A percentile compares a stretch with the other conserved stretches of the same genome.
phyloP scores from a whole-genome alignment of 1,139 yeast genomes.

The Yarrowia galli region DNA sequence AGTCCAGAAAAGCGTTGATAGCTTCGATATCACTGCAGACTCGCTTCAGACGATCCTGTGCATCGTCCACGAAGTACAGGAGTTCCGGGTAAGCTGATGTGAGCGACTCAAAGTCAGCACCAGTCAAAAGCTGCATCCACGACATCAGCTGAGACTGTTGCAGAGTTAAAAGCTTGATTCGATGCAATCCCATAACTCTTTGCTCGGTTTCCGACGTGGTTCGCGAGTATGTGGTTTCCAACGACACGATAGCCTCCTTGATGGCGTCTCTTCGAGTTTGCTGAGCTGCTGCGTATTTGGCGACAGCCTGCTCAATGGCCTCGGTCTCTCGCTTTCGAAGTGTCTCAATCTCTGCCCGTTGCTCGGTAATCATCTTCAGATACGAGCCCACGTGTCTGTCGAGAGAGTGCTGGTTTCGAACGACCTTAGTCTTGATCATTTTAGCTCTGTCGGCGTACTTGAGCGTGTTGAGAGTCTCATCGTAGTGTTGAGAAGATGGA shows the following conservation, averaged over 20 bases:
- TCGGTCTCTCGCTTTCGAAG: conserved; percentile 9
- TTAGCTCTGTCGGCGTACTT: conserved; percentile 92
- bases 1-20: conserved; percentile 38
- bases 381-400: conserved; percentile 69
- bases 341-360: conserved; percentile 19
- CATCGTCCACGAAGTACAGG: conserved; percentile 19
- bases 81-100: conserved; percentile 6
- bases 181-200: conserved; percentile 41
- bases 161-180: conserved; percentile 42
- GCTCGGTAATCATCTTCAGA: conserved; percentile 34
- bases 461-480: conserved; percentile 87
- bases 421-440: conserved; percentile 82
- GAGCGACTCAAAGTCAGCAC: conserved; percentile 35
- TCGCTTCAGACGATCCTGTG: conserved; percentile 4
- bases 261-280: conserved; percentile 42
- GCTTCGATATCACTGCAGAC: conserved; percentile 20
- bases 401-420: conserved; percentile 75
- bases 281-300: conserved; percentile 42
- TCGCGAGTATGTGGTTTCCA: conserved; percentile 43
- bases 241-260: conserved; percentile 43
- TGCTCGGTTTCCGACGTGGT: conserved; percentile 42
- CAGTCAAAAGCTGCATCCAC: conserved; percentile 39
- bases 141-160: conserved; percentile 44
- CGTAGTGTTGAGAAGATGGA: conserved; percentile 85
- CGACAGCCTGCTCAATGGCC: conserved; percentile 49